phyloP scores from a whole-genome alignment of 306 rosid species.

The Trifolium repens region DNA sequence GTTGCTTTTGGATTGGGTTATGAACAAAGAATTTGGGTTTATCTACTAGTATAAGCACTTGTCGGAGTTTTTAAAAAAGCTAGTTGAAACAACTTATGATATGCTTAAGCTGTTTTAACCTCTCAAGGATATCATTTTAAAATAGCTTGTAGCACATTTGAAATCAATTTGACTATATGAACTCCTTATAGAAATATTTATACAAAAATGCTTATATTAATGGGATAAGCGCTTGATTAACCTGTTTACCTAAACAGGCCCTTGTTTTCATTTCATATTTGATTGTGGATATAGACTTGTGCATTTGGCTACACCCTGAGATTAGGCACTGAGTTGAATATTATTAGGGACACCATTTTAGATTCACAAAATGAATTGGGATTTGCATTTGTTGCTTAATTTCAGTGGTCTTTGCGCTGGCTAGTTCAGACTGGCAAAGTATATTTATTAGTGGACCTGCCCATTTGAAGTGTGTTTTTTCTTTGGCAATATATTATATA shows the following conservation, averaged over 20 bases:
- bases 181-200: not conserved
- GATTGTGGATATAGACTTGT: not conserved
- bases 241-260: not conserved
- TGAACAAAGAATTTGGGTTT: not conserved
- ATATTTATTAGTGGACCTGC: slow-evolving; percentile 8
- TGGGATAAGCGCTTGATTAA: not conserved
- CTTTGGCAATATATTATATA: not conserved
- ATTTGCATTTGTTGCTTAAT: slow-evolving; percentile 27
- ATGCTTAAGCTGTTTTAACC: not conserved
- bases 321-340: not conserved
- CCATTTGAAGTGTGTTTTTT: not conserved
- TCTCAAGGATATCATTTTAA: not conserved
- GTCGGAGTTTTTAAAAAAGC: not conserved
- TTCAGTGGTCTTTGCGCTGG: not conserved
- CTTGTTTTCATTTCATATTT: slow-evolving; percentile 2
- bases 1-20: not conserved
- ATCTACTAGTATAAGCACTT: not conserved
- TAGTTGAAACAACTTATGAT: not conserved
- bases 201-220: not conserved
- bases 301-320: slow-evolving; percentile 18
- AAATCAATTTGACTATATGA: not conserved
- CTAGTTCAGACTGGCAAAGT: not conserved
- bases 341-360: not conserved
- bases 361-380: slow-evolving; percentile 9
- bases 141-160: not conserved